A percentile compares a stretch with the other conserved stretches of the same genome.
Conservation (phyloP, 2,329 filamentous ascomycete species). For the Tolypocladium nubicola region DNA sequence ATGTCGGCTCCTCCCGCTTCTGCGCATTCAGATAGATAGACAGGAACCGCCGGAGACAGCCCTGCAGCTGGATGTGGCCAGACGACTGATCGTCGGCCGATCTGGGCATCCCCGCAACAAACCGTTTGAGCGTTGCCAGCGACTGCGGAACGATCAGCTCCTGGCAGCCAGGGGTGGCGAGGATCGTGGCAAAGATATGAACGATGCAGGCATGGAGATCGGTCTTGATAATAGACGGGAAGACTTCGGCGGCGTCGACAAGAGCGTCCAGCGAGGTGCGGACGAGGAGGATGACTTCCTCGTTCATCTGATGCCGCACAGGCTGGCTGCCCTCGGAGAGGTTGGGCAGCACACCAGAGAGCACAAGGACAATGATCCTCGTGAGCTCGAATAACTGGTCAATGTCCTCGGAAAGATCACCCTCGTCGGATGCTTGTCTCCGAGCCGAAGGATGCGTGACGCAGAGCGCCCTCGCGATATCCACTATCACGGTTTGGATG, state of each 20-base stretch:
- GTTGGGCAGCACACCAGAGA: conserved; percentile 80
- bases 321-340: conserved; percentile 55
- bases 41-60: conserved; percentile 73
- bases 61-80: conserved; percentile 63
- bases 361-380: conserved; percentile 85
- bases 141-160: conserved; percentile 80
- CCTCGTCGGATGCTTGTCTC: conserved; percentile 42
- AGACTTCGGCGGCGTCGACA: conserved; percentile 89
- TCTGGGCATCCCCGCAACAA: conserved; percentile 63
- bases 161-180: conserved; percentile 77
- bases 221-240: conserved; percentile 91
- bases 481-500: conserved; percentile 85
- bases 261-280: conserved; percentile 74
- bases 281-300: conserved; percentile 76
- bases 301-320: conserved; percentile 68
- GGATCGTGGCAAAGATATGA: conserved; percentile 89
- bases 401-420: conserved; percentile 87
- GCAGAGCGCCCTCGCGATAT: conserved; percentile 84
- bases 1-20: conserved; percentile 62
- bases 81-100: conserved; percentile 33
- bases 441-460: conserved; percentile 85
- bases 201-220: conserved; percentile 94
- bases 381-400: conserved; percentile 97
- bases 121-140: conserved; percentile 83
- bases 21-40: conserved; percentile 68